phyloP scores from a whole-genome alignment of 805 yeast genomes.

The Wickerhamomyces sydowiorum region DNA sequence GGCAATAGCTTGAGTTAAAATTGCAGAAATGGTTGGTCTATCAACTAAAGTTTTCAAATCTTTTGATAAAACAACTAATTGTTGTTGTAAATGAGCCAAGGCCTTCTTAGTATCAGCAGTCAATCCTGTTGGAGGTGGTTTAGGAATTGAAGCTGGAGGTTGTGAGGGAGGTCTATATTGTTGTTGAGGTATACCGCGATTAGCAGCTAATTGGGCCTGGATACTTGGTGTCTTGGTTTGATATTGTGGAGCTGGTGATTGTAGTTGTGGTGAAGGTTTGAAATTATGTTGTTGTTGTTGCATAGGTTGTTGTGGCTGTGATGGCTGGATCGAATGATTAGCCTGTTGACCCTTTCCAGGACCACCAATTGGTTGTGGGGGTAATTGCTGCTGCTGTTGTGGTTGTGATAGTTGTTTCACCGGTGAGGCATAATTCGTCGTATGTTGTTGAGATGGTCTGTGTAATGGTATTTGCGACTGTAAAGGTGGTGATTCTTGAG shows the following conservation, averaged over 20 bases:
- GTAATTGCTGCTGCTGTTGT: not conserved
- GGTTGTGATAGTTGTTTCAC: no score
- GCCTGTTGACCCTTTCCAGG: no score
- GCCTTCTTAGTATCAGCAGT: conserved; percentile 49
- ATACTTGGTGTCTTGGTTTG: conserved; percentile 18
- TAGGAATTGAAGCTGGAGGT: conserved; percentile 2
- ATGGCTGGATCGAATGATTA: conserved; percentile 3
- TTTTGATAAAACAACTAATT: conserved; percentile 72
- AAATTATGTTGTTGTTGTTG: not conserved
- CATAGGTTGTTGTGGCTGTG: not conserved
- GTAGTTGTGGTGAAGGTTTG: not conserved
- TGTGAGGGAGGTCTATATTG: conserved; percentile 18
- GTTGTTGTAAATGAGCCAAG: conserved; percentile 79
- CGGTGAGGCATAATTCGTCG: no score
- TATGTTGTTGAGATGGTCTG: no score
- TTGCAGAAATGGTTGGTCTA: conserved; percentile 76
- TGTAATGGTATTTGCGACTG: not conserved
- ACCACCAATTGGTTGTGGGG: not conserved
- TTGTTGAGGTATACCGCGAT: conserved; percentile 21
- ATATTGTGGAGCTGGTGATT: not conserved
- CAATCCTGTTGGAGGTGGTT: conserved; percentile 24
- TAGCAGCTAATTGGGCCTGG: conserved; percentile 26
- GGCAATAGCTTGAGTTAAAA: conserved; percentile 86
- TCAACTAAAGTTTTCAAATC: conserved; percentile 64
- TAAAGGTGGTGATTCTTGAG: not conserved